phyloP scores from a whole-genome alignment of 176 grass and related monocot species.

The Zoysia pacifica region DNA sequence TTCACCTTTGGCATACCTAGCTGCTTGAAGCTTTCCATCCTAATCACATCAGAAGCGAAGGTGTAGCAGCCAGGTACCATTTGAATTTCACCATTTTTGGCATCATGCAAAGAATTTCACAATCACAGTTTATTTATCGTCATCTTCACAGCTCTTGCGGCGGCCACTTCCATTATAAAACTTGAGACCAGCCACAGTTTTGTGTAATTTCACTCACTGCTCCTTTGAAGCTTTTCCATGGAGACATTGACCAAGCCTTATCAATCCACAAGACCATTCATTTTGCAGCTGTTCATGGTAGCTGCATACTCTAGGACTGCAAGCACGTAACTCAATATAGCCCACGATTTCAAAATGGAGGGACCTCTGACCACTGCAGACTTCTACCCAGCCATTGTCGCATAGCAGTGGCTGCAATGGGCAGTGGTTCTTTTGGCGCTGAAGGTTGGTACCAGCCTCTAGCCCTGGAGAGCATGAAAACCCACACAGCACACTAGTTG shows the following conservation, averaged over 20 bases:
- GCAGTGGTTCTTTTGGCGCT: not conserved
- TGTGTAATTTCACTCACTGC: not conserved
- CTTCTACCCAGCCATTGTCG: constrained; percentile 9
- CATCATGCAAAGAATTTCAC: not conserved
- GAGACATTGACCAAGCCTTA: not conserved
- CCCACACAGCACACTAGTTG: constrained; percentile 43
- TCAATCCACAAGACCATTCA: not conserved
- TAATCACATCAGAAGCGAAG: constrained; percentile 26
- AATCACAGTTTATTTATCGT: not conserved
- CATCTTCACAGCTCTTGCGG: not conserved
- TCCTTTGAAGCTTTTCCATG: constrained; percentile 12
- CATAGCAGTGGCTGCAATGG: not conserved
- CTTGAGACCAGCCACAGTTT: not conserved
- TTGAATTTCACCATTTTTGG: constrained; percentile 10
- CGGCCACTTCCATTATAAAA: not conserved
- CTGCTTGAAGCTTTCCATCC: not conserved
- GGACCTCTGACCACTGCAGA: not conserved
- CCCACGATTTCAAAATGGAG: constrained; percentile 17
- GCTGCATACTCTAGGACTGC: not conserved
- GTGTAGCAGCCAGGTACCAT: constrained; percentile 7
- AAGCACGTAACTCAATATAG: not conserved
- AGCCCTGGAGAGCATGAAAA: constrained; percentile 25
- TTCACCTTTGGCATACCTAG: constrained; percentile 6
- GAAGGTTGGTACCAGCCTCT: constrained; percentile 17
- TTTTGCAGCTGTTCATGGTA: not conserved